A percentile compares a stretch with the other conserved stretches of the same genome.
Conservation (phyloP, 2,329 filamentous ascomycete species). For the Phaeophleospora eucalypticola region DNA sequence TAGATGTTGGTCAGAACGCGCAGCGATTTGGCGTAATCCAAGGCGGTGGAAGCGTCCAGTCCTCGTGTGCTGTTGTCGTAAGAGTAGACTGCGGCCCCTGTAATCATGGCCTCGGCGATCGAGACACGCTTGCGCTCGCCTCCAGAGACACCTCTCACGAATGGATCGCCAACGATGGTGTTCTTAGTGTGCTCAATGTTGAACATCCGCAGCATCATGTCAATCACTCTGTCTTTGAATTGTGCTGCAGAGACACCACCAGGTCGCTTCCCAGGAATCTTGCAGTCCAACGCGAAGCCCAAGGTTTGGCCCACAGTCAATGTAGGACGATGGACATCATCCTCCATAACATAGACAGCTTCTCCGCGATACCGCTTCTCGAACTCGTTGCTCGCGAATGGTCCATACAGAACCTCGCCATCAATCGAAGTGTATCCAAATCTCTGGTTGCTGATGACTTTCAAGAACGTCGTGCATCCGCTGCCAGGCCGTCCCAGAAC, state of each 20-base stretch:
- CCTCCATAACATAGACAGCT: constrained; percentile 80
- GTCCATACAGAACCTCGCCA: constrained; percentile 65
- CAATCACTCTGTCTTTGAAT: constrained; percentile 72
- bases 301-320: constrained; percentile 85
- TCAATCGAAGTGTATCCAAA: constrained; percentile 57
- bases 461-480: constrained; percentile 54
- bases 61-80: constrained; percentile 49
- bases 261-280: constrained; percentile 76
- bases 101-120: constrained; percentile 49
- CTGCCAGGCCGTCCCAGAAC: constrained; percentile 72
- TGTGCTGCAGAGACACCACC: constrained; percentile 66
- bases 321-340: constrained; percentile 80
- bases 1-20: constrained; percentile 73
- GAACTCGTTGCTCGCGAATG: constrained; percentile 67
- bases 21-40: constrained; percentile 47
- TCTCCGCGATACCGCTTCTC: constrained; percentile 70
- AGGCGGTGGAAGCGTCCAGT: constrained; percentile 46
- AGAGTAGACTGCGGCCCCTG: constrained; percentile 34
- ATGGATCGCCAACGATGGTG: constrained; percentile 79
- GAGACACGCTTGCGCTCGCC: constrained; percentile 48
- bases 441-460: constrained; percentile 52
- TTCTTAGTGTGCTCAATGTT: constrained; percentile 85
- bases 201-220: constrained; percentile 81
- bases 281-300: constrained; percentile 77
- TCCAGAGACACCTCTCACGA: constrained; percentile 66